Evolutionary conservation across 768 basidiomycete species (phyloP).

Genomic region (Collybiopsis luxurians): DNA sequence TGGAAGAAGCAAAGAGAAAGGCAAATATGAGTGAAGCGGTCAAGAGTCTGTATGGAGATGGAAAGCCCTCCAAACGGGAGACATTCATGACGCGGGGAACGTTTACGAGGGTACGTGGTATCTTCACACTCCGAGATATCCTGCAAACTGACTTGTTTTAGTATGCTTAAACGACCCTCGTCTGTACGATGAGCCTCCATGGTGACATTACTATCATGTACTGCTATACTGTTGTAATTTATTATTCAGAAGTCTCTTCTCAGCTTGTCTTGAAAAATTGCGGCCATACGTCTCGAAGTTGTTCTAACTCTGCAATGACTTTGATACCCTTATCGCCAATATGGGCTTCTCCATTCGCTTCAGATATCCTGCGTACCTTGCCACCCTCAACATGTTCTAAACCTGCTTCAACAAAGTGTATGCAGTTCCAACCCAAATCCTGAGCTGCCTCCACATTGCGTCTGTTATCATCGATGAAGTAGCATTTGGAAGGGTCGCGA

Average conservation of each 20-base stretch:
- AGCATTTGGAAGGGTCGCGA: conserved; percentile 65
- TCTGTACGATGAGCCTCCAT: too few species aligned
- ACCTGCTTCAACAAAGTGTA: conserved; percentile 74
- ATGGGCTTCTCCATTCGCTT: conserved; percentile 17
- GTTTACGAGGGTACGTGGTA: conserved; percentile 56
- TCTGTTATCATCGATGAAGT: conserved; percentile 79
- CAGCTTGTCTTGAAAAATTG: conserved; percentile 73
- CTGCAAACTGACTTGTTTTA: not conserved
- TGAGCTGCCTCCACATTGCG: conserved; percentile 67
- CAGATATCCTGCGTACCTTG: conserved; percentile 42
- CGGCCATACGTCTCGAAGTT: conserved; percentile 70
- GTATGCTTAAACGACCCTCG: not conserved
- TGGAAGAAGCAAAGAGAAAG: conserved; percentile 82
- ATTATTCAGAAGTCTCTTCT: not conserved
- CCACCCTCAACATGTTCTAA: conserved; percentile 64
- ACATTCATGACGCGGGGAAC: conserved; percentile 93
- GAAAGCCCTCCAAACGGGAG: conserved; percentile 61
- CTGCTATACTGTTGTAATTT: not conserved
- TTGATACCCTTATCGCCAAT: conserved; percentile 42
- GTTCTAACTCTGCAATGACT: conserved; percentile 57
- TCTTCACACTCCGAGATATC: too few species aligned
- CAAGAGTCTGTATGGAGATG: conserved; percentile 73
- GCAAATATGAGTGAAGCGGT: conserved; percentile 85
- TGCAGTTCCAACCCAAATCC: conserved; percentile 69
- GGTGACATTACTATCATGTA: not conserved